These are phyloP conservation scores for Polyporus arcularius DNA, from an alignment of 768 basidiomycete genomes.

Conservation along the genomic window DNA sequence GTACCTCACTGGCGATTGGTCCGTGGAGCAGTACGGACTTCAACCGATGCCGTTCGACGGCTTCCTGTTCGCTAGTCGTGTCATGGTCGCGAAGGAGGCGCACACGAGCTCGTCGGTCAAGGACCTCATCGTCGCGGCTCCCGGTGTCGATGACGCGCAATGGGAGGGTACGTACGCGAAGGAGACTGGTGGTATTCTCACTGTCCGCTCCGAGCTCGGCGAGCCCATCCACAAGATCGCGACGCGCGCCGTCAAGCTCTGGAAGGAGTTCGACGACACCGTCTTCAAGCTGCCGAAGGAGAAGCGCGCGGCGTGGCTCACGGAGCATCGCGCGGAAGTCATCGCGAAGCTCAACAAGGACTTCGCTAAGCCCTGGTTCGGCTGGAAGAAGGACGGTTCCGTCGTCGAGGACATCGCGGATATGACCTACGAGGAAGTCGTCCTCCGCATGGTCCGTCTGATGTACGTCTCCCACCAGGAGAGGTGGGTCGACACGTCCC, in stretches of 20 bases:
- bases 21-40: conserved; percentile 71
- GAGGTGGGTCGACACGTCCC: conserved; percentile 90
- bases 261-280: conserved; percentile 98
- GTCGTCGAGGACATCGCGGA: conserved; percentile 86
- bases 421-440: conserved; percentile 99
- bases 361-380: conserved; percentile 97
- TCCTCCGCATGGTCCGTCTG: conserved; percentile 85
- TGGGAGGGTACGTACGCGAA: conserved; percentile 97
- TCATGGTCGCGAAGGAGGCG: conserved; percentile 99
- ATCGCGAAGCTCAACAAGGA: conserved; percentile 92
- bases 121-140: conserved; percentile 91
- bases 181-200: conserved; percentile 94
- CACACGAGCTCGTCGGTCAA: conserved; percentile 95
- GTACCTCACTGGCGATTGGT: conserved; percentile 97
- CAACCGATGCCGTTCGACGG: conserved; percentile 99
- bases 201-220: conserved; percentile 95
- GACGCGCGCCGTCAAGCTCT: conserved; percentile 93
- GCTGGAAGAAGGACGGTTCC: conserved; percentile 89
- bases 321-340: conserved; percentile 83
- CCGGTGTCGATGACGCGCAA: conserved; percentile 85
- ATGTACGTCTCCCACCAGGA: conserved; percentile 93
- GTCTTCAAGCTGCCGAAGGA: conserved; percentile 96
- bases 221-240: conserved; percentile 99
- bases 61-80: conserved; percentile 92
- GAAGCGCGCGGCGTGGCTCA: conserved; percentile 88